Evolutionary conservation across 2,329 filamentous ascomycete genomes (phyloP).

Genomic region (Pleurostoma richardsiae): DNA sequence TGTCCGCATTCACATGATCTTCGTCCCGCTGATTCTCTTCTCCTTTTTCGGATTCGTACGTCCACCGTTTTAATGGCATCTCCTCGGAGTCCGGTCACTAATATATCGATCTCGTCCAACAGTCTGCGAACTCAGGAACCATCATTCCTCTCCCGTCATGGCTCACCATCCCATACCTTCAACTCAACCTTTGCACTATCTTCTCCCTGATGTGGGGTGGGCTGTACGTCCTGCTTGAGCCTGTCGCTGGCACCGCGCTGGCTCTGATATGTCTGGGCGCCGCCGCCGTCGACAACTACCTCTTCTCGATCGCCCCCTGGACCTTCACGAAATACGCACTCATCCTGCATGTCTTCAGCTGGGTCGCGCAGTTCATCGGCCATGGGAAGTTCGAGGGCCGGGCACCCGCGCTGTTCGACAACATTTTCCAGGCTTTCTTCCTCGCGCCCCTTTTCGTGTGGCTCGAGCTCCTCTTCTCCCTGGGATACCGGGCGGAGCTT

Average conservation of each 20-base stretch:
- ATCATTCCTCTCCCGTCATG: slow-evolving; percentile 62
- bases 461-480: slow-evolving; percentile 86
- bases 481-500: slow-evolving; percentile 86
- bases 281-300: slow-evolving; percentile 71
- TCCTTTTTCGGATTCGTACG: slow-evolving; percentile 68
- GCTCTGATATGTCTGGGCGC: slow-evolving; percentile 71
- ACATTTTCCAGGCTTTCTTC: slow-evolving; percentile 85
- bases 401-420: slow-evolving; percentile 85
- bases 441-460: slow-evolving; percentile 95
- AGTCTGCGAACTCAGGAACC: slow-evolving; percentile 59
- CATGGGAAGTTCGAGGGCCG: slow-evolving; percentile 86
- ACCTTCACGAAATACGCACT: slow-evolving; percentile 53
- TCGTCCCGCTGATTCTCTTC: slow-evolving; percentile 71
- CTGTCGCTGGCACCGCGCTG: slow-evolving; percentile 77
- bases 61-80: slow-evolving; percentile 5
- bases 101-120: slow-evolving; percentile 1
- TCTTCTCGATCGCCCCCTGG: slow-evolving; percentile 53
- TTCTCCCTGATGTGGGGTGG: slow-evolving; percentile 63
- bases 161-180: slow-evolving; percentile 62
- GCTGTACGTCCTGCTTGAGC: slow-evolving; percentile 88
- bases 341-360: slow-evolving; percentile 66
- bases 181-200: slow-evolving; percentile 62
- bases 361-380: slow-evolving; percentile 87
- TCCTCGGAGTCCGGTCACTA: not conserved
- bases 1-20: slow-evolving; percentile 72